Percentiles rank a stretch among this genome's conserved stretches.
phyloP scores from a whole-genome alignment of 176 grass and related monocot species.

The Dactylis glomerata region DNA sequence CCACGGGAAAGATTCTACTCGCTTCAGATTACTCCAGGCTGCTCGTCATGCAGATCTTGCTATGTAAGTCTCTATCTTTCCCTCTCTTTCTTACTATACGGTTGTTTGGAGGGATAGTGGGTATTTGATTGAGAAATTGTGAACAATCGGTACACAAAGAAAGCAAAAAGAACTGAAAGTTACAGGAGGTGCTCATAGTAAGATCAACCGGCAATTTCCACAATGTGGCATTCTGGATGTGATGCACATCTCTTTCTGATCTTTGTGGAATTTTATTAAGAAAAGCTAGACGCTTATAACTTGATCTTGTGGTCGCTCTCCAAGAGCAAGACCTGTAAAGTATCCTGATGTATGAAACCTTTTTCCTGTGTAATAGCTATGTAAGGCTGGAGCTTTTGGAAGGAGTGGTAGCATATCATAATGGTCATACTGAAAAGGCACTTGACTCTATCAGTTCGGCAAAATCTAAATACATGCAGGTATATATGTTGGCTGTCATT shows the following conservation, averaged over 20 bases:
- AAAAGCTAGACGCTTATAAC: neutral
- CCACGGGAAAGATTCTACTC: slow-evolving; percentile 85
- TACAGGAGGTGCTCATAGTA: neutral
- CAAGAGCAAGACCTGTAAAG: neutral
- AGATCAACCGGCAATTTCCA: neutral
- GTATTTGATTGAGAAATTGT: slow-evolving; percentile 4
- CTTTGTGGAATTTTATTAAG: neutral
- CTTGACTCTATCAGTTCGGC: slow-evolving; percentile 66
- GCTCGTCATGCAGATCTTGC: slow-evolving; percentile 76
- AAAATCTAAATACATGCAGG: slow-evolving; percentile 84
- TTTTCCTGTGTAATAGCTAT: slow-evolving; percentile 56
- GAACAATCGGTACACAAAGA: neutral
- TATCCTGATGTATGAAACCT: neutral
- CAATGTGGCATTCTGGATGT: neutral
- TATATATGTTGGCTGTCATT: slow-evolving; percentile 16
- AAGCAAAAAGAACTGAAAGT: slow-evolving; percentile 13
- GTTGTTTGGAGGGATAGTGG: neutral
- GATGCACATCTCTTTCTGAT: neutral
- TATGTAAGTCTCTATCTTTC: slow-evolving; percentile 48
- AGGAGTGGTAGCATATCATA: slow-evolving; percentile 96
- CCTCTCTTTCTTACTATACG: neutral
- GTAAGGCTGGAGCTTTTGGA: slow-evolving; percentile 92
- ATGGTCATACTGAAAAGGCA: slow-evolving; percentile 62
- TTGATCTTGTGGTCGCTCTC: neutral
- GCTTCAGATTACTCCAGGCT: slow-evolving; percentile 74